These are phyloP conservation scores for Kazachstania sp. DNA, from an alignment of 1,139 yeast genomes.

Conservation along the genomic window DNA sequence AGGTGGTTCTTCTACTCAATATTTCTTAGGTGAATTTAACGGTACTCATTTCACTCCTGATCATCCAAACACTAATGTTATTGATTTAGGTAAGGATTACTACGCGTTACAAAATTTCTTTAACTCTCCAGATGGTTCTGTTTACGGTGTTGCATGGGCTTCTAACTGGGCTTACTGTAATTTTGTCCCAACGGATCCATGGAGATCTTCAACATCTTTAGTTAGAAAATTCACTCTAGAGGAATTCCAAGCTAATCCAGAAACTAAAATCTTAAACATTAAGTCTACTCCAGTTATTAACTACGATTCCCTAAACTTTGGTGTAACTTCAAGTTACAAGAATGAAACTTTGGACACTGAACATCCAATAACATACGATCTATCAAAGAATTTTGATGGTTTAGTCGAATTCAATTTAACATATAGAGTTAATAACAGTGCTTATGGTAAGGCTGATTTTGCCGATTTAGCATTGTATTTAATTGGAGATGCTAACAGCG, in stretches of 20 bases:
- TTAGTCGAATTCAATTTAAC: conserved; percentile 11
- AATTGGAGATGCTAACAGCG: conserved; percentile 9
- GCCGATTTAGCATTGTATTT: conserved; percentile 14
- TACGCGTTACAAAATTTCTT: conserved; percentile 3
- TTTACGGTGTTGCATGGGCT: conserved; percentile 2
- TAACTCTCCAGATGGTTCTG: conserved; percentile 2
- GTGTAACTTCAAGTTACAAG: background rate
- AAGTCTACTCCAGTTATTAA: conserved; percentile 1
- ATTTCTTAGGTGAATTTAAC: conserved; percentile 2
- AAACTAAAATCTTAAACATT: background rate
- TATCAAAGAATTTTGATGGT: conserved; percentile 1
- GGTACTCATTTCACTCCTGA: conserved; percentile 1
- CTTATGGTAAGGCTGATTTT: conserved; percentile 8
- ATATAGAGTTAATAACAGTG: conserved; percentile 13
- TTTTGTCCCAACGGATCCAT: conserved; percentile 3
- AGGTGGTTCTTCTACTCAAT: conserved; percentile 3
- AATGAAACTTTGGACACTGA: background rate
- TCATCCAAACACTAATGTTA: background rate
- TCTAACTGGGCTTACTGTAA: conserved; percentile 2
- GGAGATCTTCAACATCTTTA: conserved; percentile 4
- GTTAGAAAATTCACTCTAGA: conserved; percentile 2
- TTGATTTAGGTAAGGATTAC: conserved; percentile 3
- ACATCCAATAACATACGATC: background rate
- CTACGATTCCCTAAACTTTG: background rate
- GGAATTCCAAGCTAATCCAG: conserved; percentile 3